phyloP scores from a whole-genome alignment of 2,329 filamentous ascomycete genomes.

The Colletotrichum echinochloae region DNA sequence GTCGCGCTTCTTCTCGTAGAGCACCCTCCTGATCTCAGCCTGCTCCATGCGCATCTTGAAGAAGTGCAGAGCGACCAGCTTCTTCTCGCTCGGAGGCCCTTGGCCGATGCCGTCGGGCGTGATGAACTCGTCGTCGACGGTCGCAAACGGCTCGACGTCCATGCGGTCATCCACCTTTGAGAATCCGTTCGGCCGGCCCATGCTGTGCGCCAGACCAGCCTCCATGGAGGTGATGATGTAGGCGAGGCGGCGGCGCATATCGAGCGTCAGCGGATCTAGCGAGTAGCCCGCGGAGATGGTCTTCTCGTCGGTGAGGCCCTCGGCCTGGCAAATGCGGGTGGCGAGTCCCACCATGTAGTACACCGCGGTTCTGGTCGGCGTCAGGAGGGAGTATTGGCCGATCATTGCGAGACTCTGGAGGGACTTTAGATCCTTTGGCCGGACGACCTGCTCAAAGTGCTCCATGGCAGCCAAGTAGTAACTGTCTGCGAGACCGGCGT shows the following conservation, averaged over 20 bases:
- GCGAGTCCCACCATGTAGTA: slow-evolving; percentile 95
- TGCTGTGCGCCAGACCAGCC: slow-evolving; percentile 84
- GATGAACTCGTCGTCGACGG: slow-evolving; percentile 86
- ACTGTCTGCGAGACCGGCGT: slow-evolving; percentile 93
- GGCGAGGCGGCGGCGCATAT: slow-evolving; percentile 88
- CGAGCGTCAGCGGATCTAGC: slow-evolving; percentile 80
- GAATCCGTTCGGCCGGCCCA: slow-evolving; percentile 88
- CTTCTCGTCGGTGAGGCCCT: slow-evolving; percentile 89
- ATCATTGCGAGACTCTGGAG: slow-evolving; percentile 90
- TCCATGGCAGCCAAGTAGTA: slow-evolving; percentile 93
- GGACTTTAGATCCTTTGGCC: slow-evolving; percentile 89
- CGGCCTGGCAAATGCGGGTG: slow-evolving; percentile 87
- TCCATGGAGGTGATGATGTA: slow-evolving; percentile 94
- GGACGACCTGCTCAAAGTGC: slow-evolving; percentile 84
- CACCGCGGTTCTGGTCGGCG: slow-evolving; percentile 89
- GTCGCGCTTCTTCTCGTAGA: slow-evolving; percentile 86
- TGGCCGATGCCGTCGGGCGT: slow-evolving; percentile 79
- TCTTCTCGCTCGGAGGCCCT: slow-evolving; percentile 81
- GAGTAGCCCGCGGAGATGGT: slow-evolving; percentile 77
- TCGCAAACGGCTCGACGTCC: slow-evolving; percentile 86
- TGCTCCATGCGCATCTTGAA: slow-evolving; percentile 91
- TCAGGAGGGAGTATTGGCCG: slow-evolving; percentile 91
- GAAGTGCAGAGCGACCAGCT: slow-evolving; percentile 91
- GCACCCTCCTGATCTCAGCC: slow-evolving; percentile 84
- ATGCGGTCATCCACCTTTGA: slow-evolving; percentile 85